These are phyloP conservation scores for Botrytis sinoallii DNA, from an alignment of 2,329 filamentous ascomycete genomes.

Conservation along the genomic window DNA sequence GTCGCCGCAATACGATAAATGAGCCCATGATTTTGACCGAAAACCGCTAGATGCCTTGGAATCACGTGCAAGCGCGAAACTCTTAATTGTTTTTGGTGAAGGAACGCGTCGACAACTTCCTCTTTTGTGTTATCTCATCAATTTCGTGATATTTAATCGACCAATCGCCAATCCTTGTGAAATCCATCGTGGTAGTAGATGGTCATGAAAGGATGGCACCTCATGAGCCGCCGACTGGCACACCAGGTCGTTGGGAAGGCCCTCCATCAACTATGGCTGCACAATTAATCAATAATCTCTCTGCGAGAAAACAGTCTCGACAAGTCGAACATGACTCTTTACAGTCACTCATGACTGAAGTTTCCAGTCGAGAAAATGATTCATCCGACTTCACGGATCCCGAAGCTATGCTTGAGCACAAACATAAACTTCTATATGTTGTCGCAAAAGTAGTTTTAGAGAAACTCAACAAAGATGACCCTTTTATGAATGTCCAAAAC, in stretches of 20 bases:
- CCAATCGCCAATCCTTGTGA: not conserved
- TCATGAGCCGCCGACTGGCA: conserved; percentile 7
- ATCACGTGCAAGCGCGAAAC: conserved; percentile 6
- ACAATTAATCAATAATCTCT: conserved; percentile 79
- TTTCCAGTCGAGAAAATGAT: conserved; percentile 60
- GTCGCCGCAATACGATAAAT: not conserved
- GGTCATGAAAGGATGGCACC: conserved; percentile 31
- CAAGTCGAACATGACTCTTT: conserved; percentile 71
- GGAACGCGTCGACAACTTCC: conserved; percentile 12
- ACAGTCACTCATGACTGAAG: conserved; percentile 61
- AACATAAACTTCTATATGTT: conserved; percentile 82
- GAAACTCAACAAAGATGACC: conserved; percentile 63
- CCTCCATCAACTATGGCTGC: conserved; percentile 83
- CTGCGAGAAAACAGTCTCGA: conserved; percentile 59
- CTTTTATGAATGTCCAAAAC: conserved; percentile 55
- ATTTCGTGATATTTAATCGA: not conserved
- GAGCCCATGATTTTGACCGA: not conserved
- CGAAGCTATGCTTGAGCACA: conserved; percentile 69
- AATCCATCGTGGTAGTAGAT: conserved; percentile 19
- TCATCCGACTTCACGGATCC: conserved; percentile 45
- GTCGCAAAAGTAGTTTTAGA: conserved; percentile 78
- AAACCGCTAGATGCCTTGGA: not conserved
- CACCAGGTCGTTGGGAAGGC: conserved; percentile 23
- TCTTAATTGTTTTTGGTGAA: not conserved
- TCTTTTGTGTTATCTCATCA: not conserved